Evolutionary conservation across 1,139 yeast species (phyloP).

Genomic region (Saccharomyces hybrid): DNA sequence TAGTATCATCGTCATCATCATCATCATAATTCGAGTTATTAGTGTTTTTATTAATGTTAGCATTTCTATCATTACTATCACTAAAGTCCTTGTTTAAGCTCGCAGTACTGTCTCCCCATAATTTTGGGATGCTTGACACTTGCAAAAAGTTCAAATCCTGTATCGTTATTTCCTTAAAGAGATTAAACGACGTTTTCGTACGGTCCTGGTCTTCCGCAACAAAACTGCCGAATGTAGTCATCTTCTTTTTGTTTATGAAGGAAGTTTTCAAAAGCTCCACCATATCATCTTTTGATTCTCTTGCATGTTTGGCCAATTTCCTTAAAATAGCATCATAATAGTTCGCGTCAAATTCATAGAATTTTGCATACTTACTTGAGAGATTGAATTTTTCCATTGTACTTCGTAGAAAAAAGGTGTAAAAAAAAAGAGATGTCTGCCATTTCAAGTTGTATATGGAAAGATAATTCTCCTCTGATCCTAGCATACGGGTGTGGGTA

Average conservation of each 20-base stretch:
- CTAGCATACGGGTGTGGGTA: constrained; percentile 7
- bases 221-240: neutral
- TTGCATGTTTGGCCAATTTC: constrained; percentile 7
- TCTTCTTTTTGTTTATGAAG: neutral
- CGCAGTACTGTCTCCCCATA: neutral
- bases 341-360: constrained; percentile 1
- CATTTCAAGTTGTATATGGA: constrained; percentile 18
- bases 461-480: constrained; percentile 7
- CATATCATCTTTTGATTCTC: neutral
- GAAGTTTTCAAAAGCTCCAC: neutral
- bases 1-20: neutral
- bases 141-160: neutral
- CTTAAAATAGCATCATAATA: constrained; percentile 9
- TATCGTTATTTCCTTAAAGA: neutral
- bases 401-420: constrained; percentile 12
- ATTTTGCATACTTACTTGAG: constrained; percentile 3
- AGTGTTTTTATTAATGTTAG: neutral
- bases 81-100: neutral
- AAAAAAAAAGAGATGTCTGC: constrained; percentile 16
- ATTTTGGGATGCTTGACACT: neutral
- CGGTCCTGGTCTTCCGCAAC: neutral
- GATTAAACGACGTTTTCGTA: neutral
- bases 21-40: too few relatives aligned
- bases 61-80: neutral
- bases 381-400: constrained; percentile 9